Conservation (phyloP, 495 filamentous ascomycete genomes). For the Hypoxylon lienhwacheense region DNA sequence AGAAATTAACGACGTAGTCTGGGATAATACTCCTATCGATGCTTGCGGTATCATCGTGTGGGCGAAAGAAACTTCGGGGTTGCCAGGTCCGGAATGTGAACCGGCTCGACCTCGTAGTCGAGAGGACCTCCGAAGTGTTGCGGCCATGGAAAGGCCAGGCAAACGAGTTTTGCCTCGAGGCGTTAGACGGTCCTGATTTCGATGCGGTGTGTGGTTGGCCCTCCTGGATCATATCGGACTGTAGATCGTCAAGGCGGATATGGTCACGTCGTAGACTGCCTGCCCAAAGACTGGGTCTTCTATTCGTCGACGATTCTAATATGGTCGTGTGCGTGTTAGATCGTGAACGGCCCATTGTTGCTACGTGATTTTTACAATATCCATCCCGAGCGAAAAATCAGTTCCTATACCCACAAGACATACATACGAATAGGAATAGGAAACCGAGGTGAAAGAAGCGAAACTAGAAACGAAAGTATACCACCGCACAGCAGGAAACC, state of each 20-base stretch:
- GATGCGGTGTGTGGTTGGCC: constrained; percentile 22
- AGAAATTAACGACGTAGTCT: constrained; percentile 51
- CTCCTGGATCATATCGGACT: constrained; percentile 12
- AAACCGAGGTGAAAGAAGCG: constrained; percentile 15
- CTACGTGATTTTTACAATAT: constrained; percentile 12
- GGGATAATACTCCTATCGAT: constrained; percentile 46
- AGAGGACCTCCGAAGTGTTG: constrained; percentile 29
- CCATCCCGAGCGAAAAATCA: constrained; percentile 20
- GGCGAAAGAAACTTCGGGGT: constrained; percentile 34
- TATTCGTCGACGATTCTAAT: constrained; percentile 18
- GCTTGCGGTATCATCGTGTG: constrained; percentile 36
- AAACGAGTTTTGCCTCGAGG: constrained; percentile 32
- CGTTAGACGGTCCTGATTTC: constrained; percentile 24
- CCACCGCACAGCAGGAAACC: constrained; percentile 29
- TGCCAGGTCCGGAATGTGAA: constrained; percentile 38
- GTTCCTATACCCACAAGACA: constrained; percentile 19
- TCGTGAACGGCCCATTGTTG: constrained; percentile 28
- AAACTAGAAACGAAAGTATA: constrained; percentile 33
- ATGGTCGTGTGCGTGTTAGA: constrained; percentile 27
- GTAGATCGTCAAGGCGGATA: constrained; percentile 28
- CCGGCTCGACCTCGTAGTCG: constrained; percentile 35
- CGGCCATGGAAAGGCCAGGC: constrained; percentile 39
- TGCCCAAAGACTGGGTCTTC: constrained; percentile 31
- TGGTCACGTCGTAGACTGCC: constrained; percentile 33
- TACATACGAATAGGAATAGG: constrained; percentile 8